Evolutionary conservation across 2,329 filamentous ascomycete species (phyloP).

Genomic region (Allantophomopsis cytisporea): DNA sequence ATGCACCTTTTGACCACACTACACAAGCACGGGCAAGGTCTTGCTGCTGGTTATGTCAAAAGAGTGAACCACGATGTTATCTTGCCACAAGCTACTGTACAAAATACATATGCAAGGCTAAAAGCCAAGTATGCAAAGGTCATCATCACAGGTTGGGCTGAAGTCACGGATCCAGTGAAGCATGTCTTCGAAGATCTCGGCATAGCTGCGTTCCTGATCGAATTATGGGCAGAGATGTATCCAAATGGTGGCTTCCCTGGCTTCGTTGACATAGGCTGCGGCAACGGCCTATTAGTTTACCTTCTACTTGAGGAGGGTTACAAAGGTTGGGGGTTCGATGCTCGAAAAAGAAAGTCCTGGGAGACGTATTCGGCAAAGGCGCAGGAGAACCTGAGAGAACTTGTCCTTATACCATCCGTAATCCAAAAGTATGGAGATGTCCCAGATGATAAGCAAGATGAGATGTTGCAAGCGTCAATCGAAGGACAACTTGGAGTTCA

Average conservation of each 20-base stretch:
- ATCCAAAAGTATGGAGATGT: slow-evolving; percentile 4
- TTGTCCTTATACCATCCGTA: slow-evolving; percentile 41
- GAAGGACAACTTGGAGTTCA: slow-evolving; percentile 23
- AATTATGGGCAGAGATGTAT: slow-evolving; percentile 85
- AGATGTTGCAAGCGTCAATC: background rate
- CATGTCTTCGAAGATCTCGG: slow-evolving; percentile 91
- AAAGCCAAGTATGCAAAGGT: slow-evolving; percentile 65
- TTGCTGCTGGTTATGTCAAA: slow-evolving; percentile 57
- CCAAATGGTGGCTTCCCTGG: slow-evolving; percentile 50
- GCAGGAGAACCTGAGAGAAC: slow-evolving; percentile 37
- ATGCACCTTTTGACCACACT: slow-evolving; percentile 54
- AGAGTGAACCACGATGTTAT: slow-evolving; percentile 73
- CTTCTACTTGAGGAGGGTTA: slow-evolving; percentile 74
- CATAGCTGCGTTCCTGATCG: slow-evolving; percentile 85
- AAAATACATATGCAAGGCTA: slow-evolving; percentile 69
- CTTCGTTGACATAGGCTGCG: slow-evolving; percentile 93
- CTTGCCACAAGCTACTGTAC: slow-evolving; percentile 62
- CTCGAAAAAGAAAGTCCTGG: slow-evolving; percentile 78
- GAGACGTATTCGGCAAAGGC: slow-evolving; percentile 44
- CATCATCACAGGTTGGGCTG: slow-evolving; percentile 67
- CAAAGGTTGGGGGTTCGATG: slow-evolving; percentile 82
- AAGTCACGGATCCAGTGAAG: slow-evolving; percentile 76
- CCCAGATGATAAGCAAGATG: background rate
- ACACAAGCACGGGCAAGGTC: slow-evolving; percentile 61
- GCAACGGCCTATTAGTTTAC: slow-evolving; percentile 82